Evolutionary conservation across 495 filamentous ascomycete species (phyloP).

Genomic region (Neurospora sp.): DNA sequence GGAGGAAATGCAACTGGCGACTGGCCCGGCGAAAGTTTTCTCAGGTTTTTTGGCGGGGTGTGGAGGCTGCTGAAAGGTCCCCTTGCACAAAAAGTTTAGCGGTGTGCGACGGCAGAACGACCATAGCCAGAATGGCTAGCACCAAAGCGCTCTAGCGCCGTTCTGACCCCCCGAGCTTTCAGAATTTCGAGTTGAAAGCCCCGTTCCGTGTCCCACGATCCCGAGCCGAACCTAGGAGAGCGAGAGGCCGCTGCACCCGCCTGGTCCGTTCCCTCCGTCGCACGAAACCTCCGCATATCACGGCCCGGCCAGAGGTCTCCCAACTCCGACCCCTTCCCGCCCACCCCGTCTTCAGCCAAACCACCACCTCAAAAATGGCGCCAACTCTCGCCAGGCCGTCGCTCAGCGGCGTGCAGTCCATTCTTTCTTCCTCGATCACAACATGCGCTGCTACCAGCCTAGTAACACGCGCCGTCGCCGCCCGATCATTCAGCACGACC

Average conservation of each 20-base stretch:
- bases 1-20: not conserved
- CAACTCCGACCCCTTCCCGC: not conserved
- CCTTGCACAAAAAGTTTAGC: constrained; percentile 11
- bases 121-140: not conserved
- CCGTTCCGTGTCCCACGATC: not conserved
- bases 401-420: constrained; percentile 14
- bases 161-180: not conserved
- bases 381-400: constrained; percentile 9
- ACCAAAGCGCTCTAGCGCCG: constrained; percentile 9
- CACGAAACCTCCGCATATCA: not conserved
- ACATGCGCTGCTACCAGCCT: constrained; percentile 46
- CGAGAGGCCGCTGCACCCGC: not conserved
- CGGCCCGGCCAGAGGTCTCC: not conserved
- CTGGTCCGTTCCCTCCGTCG: not conserved
- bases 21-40: constrained; percentile 1
- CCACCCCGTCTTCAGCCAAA: constrained; percentile 5
- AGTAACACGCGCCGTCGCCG: constrained; percentile 2
- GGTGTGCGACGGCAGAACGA: constrained; percentile 16
- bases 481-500: constrained; percentile 10
- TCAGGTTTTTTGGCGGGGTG: not conserved
- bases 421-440: constrained; percentile 42
- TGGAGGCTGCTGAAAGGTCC: not conserved
- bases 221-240: not conserved
- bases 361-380: constrained; percentile 12
- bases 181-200: constrained; percentile 17